Evolutionary conservation across 2,329 filamentous ascomycete species (phyloP), one percentile per base, ranked within the genome.

Genomic region (Ascochyta fabae): DNA sequence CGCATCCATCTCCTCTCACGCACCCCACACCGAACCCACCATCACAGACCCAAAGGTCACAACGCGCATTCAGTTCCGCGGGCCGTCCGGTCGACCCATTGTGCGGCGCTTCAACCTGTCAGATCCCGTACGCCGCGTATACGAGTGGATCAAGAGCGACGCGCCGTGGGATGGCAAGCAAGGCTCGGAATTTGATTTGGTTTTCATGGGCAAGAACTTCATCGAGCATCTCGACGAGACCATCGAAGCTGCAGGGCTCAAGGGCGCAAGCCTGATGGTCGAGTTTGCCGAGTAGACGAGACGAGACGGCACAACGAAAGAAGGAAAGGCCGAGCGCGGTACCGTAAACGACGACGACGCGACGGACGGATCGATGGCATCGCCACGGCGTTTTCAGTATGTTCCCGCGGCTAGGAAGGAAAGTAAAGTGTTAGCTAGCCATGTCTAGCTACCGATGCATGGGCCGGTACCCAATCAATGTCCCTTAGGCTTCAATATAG

Each of bases 241-340:
- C 0, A 90, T 99, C 57, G 86, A 86, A 64, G 88, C 92, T 69
- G 91, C 89, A 0, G 92, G 93, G 0, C 77, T 99, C 66, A 96
- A 95, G 80, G 94, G 96, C 70, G 92, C 90, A 3, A 96, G 92
- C 0, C 89, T 99, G 7, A 97, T 97, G 91, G 88, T 99, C 64
- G 95, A 97, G 75, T 96, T 92, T 70, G 54, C 71, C 10, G 72
- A 74, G 39, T 65, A 61, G 31, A 9, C 7, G 6, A 31, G 12
- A 31, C 1, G 29, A 29, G 27, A 13, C 13, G 27, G 27, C 8
- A 10, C 3, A 10, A 29, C 19, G 24, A 12, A 31, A 15, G 29
- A 31, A 5, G 5, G 29, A 31, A 5, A 23, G 13, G 19, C 36
- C 12, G 19, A 23, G 36, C 16, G 36, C 16, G 36, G 19, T 23